A percentile compares a stretch with the other conserved stretches of the same genome.
Evolutionary conservation across 2,329 filamentous ascomycete genomes (phyloP).

Genomic region (Ceratocystis variospora): DNA sequence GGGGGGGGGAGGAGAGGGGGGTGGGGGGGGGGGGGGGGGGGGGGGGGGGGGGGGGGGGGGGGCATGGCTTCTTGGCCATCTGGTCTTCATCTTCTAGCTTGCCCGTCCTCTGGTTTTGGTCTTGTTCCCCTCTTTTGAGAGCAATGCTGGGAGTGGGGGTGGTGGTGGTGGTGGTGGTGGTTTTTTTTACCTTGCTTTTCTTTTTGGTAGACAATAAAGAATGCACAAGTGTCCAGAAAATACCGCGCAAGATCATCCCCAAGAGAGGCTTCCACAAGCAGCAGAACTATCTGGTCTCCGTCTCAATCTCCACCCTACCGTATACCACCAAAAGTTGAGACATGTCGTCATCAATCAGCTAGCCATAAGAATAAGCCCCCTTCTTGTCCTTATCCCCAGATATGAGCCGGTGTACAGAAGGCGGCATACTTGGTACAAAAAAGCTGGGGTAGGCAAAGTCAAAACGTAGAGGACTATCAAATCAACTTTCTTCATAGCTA

Average conservation of each 20-base stretch:
- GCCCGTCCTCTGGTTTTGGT: neutral
- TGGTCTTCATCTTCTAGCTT: neutral
- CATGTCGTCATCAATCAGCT: neutral
- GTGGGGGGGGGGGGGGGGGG: neutral
- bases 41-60: too few species aligned
- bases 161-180: too few species aligned
- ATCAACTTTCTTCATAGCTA: neutral
- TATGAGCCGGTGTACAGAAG: neutral
- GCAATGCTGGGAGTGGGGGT: too few species aligned
- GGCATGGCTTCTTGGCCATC: neutral
- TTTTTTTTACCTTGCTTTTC: too few species aligned
- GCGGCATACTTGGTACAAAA: neutral
- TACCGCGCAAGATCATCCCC: neutral
- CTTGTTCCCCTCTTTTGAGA: neutral
- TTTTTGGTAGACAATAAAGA: neutral
- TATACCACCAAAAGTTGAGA: neutral
- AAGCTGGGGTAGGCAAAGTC: slow-evolving; percentile 2
- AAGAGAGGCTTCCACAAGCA: neutral
- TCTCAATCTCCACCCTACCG: neutral
- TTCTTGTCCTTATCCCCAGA: neutral
- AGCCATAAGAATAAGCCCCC: neutral
- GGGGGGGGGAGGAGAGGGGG: too few species aligned
- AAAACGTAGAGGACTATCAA: neutral
- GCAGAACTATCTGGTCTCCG: neutral
- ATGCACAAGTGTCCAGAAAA: neutral